A percentile compares a stretch with the other conserved stretches of the same genome.
Conservation (phyloP, 768 basidiomycete genomes). For the Leccinum longicurvipes region DNA sequence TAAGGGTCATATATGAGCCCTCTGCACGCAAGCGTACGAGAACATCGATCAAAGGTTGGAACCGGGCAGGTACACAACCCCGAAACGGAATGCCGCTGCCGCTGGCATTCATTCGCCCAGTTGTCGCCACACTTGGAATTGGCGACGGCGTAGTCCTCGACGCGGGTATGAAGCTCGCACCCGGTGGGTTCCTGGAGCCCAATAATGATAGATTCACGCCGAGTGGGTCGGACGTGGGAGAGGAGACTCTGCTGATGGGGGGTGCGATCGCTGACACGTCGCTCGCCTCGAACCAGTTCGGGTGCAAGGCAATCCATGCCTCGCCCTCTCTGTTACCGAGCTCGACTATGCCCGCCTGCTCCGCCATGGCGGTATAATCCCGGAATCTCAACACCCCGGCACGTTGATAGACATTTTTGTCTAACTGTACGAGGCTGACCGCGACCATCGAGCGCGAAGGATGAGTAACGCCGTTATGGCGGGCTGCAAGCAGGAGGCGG, state of each 20-base stretch:
- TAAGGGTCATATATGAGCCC: slow-evolving; percentile 33
- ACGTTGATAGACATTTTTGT: slow-evolving; percentile 25
- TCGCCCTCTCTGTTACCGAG: slow-evolving; percentile 14
- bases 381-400: slow-evolving; percentile 27
- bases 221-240: slow-evolving; percentile 15
- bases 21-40: slow-evolving; percentile 32
- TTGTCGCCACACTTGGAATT: neutral
- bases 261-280: neutral
- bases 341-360: slow-evolving; percentile 24
- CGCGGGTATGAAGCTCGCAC: neutral
- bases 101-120: neutral
- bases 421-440: slow-evolving; percentile 27
- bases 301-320: slow-evolving; percentile 30
- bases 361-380: slow-evolving; percentile 28
- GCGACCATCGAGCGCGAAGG: slow-evolving; percentile 42
- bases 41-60: slow-evolving; percentile 31
- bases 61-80: slow-evolving; percentile 10
- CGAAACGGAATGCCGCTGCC: neutral
- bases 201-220: slow-evolving; percentile 7
- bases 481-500: slow-evolving; percentile 18
- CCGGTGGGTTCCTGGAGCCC: slow-evolving; percentile 2
- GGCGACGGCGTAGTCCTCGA: neutral
- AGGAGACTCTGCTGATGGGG: neutral
- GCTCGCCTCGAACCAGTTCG: slow-evolving; percentile 17
- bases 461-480: slow-evolving; percentile 28